Conservation (phyloP, 1,139 yeast genomes). For the Pichia sp. region DNA sequence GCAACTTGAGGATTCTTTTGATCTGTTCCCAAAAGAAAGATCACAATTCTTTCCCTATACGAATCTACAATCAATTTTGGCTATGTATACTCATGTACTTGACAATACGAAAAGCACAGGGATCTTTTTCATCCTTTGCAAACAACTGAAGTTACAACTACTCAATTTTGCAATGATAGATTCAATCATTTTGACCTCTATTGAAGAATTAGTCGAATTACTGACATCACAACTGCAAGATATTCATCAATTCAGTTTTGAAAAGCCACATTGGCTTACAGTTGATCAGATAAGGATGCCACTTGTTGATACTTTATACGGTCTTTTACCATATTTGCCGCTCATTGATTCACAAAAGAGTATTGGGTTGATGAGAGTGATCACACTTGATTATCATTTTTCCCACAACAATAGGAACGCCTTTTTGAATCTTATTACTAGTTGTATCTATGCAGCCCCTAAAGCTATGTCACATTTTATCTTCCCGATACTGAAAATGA, state of each 20-base stretch:
- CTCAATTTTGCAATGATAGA: too few relatives aligned
- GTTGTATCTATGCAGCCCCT: constrained; percentile 10
- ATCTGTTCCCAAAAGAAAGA: too few relatives aligned
- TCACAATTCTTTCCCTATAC: too few relatives aligned
- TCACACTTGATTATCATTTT: constrained; percentile 12
- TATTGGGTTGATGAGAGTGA: constrained; percentile 4
- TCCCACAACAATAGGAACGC: constrained; percentile 4
- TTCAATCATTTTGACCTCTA: too few relatives aligned
- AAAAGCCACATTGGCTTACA: constrained; percentile 39
- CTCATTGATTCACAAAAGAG: constrained; percentile 34
- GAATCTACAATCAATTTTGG: too few relatives aligned
- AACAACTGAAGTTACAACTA: too few relatives aligned
- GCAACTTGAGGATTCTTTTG: too few relatives aligned
- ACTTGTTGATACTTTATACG: constrained; percentile 55
- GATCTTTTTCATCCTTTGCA: too few relatives aligned
- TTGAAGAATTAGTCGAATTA: constrained; percentile 35
- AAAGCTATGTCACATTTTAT: constrained; percentile 7
- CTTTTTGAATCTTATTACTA: constrained; percentile 8
- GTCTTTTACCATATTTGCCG: constrained; percentile 60
- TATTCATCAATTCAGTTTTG: constrained; percentile 38
- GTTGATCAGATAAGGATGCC: constrained; percentile 64
- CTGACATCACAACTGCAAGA: constrained; percentile 57
- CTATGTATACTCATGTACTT: too few relatives aligned
- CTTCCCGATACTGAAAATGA: constrained; percentile 8
- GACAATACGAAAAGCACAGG: too few relatives aligned